phyloP scores from a whole-genome alignment of 2,329 filamentous ascomycete species.

The Zymoseptoria pseudotritici region DNA sequence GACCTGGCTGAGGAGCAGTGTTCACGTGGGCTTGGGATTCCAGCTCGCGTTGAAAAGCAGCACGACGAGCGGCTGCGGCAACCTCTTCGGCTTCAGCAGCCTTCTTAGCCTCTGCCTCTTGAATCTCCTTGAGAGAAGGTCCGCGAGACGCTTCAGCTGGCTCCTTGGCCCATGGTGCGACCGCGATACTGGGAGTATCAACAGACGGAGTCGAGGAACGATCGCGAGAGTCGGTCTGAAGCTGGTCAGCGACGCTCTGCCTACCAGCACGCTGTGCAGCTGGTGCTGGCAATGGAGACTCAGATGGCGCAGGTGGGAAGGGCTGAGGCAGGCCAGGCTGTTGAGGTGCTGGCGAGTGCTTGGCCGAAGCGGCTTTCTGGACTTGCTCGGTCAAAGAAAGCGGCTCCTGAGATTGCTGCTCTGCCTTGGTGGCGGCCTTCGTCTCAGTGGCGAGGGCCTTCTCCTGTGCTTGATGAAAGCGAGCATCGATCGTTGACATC shows the following conservation, averaged over 20 bases:
- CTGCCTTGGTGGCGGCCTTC: conserved; percentile 3
- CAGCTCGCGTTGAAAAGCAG: conserved; percentile 72
- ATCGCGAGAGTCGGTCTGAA: conserved; percentile 59
- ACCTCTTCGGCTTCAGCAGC: conserved; percentile 81
- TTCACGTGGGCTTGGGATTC: conserved; percentile 51
- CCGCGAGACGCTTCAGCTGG: conserved; percentile 65
- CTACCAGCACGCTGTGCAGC: conserved; percentile 71
- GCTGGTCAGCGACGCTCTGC: conserved; percentile 72
- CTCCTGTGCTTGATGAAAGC: conserved; percentile 16
- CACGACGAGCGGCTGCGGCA: conserved; percentile 68
- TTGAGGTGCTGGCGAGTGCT: conserved; percentile 46
- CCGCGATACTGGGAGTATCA: conserved; percentile 59
- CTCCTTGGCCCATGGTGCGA: conserved; percentile 95
- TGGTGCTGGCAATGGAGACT: conserved; percentile 78
- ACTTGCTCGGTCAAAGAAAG: conserved; percentile 78
- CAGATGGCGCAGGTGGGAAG: conserved; percentile 62
- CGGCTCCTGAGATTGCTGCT: conserved; percentile 37
- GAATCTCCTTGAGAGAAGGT: conserved; percentile 91
- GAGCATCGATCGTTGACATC: conserved; percentile 12
- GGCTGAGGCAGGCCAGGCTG: conserved; percentile 66
- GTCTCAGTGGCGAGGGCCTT: conserved; percentile 29
- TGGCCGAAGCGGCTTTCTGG: conserved; percentile 61
- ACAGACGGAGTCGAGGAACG: conserved; percentile 68
- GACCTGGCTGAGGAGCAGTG: conserved; percentile 52
- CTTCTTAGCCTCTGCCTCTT: conserved; percentile 88